Base-by-base conservation (phyloP, 2,329 filamentous ascomycete genomes). In the Pleomassaria siparia region DNA sequence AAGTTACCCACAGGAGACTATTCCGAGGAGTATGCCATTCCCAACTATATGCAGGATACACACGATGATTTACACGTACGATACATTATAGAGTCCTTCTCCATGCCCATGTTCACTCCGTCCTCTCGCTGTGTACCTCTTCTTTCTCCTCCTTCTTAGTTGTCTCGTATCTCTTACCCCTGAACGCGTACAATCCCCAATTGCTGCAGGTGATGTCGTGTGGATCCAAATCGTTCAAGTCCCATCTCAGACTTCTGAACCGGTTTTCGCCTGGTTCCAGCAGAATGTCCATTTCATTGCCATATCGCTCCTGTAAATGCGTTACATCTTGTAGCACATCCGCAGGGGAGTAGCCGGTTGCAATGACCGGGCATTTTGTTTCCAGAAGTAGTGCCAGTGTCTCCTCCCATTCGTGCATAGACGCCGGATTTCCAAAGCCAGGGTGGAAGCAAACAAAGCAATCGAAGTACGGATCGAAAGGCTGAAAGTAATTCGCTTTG, bases 401-500 rank as follows among this genome's bases (percentile, higher is more conserved):
- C 61, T 92, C 86, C 49, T 87, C 82, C 94, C 95, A 99, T 71
- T 99, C 94, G 63, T 95, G 89, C 43, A 88, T 89, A 64, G 87
- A 92, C 12, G 91, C 90, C 0, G 95, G 91, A 70, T 99, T 94
- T 11, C 94, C 95, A 15, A 99, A 81, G 8, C 95, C 95, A 0
- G 95, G 95, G 66, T 99, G 95, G 79, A 97, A 99, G 43, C 96
- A 81, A 63, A 99, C 85, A 67, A 99, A 96, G 72, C 89, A 94
- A 76, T 99, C 94, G 71, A 99, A 96, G 75, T 99, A 99, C 1
- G 94, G 94, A 67, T 99, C 94, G 67, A 95, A 96, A 0, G 95
- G 94, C 48, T 88, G 84, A 75, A 97, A 99, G 67, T 91, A 82
- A 40, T 90, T 87, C 0, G 92, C 88, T 68, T 91, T 84, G 75